phyloP scores from a whole-genome alignment of 2,329 filamentous ascomycete genomes.

The Metarhizium humberi region DNA sequence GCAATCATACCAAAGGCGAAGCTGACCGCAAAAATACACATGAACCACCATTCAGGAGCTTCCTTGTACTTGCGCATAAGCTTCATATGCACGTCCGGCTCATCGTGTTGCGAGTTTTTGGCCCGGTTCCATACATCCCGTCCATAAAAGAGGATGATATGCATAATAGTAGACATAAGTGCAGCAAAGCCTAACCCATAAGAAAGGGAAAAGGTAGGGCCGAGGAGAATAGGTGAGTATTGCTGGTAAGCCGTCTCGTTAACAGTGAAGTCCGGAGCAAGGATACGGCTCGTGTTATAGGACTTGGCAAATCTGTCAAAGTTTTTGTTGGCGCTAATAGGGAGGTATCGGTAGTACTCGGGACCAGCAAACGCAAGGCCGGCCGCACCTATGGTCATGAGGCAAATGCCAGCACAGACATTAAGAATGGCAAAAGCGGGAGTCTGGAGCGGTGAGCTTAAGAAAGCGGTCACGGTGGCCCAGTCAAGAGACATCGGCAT shows the following conservation, averaged over 20 bases:
- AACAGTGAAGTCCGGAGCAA: conserved; percentile 41
- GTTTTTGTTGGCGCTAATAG: conserved; percentile 41
- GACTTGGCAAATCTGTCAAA: conserved; percentile 49
- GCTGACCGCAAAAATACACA: conserved; percentile 33
- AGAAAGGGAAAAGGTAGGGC: conserved; percentile 43
- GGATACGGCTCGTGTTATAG: conserved; percentile 48
- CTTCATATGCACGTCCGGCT: conserved; percentile 41
- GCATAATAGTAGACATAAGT: conserved; percentile 41
- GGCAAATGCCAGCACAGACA: conserved; percentile 41
- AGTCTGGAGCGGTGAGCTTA: conserved; percentile 46
- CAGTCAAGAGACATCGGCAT: conserved; percentile 60
- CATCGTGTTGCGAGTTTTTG: conserved; percentile 24
- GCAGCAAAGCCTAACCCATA: conserved; percentile 51
- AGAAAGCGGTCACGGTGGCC: conserved; percentile 49
- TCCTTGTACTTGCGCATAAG: conserved; percentile 49
- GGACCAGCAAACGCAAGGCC: conserved; percentile 41
- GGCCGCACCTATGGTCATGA: conserved; percentile 42
- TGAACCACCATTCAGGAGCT: conserved; percentile 50
- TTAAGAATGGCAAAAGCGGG: conserved; percentile 54
- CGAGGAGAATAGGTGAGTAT: conserved; percentile 47
- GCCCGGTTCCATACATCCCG: conserved; percentile 31
- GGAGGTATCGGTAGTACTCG: conserved; percentile 46
- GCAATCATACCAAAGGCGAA: conserved; percentile 36
- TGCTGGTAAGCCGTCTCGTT: conserved; percentile 45
- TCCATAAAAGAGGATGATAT: conserved; percentile 43